A percentile compares a stretch with the other conserved stretches of the same genome.
Conservation (phyloP, 2,329 filamentous ascomycete species). For the Epichloe bromicola region DNA sequence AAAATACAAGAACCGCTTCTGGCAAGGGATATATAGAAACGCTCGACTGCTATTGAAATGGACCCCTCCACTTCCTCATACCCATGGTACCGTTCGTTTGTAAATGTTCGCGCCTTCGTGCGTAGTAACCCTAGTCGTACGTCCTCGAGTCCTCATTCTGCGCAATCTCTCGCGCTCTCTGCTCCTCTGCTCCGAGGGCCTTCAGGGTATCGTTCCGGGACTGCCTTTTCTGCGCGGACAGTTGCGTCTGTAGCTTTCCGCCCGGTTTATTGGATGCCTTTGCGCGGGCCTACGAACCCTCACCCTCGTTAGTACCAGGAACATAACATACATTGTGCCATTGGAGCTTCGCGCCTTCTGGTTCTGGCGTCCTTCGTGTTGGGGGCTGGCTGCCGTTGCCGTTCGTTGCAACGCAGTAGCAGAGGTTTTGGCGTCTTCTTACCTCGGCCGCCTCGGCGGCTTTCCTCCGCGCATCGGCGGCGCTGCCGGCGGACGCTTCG, state of each 20-base stretch:
- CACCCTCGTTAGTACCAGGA: neutral
- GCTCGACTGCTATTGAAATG: no score
- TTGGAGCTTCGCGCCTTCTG: no score
- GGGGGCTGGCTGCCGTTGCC: neutral
- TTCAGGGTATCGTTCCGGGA: slow-evolving; percentile 55
- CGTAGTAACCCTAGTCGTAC: slow-evolving; percentile 16
- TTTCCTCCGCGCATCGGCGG: slow-evolving; percentile 47
- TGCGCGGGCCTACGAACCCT: slow-evolving; percentile 47
- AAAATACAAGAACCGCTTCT: no score
- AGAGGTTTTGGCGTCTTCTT: slow-evolving; percentile 3
- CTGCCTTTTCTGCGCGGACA: slow-evolving; percentile 65
- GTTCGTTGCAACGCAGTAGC: no score
- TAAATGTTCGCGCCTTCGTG: neutral
- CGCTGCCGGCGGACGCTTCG: slow-evolving; percentile 11
- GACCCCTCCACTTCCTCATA: no score
- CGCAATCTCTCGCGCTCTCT: slow-evolving; percentile 55
- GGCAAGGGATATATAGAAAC: no score
- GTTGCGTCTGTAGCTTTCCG: slow-evolving; percentile 56
- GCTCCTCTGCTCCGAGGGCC: slow-evolving; percentile 53
- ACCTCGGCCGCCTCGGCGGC: slow-evolving; percentile 82
- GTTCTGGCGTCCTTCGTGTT: neutral
- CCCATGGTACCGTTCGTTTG: no score
- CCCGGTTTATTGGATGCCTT: slow-evolving; percentile 38
- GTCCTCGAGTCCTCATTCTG: slow-evolving; percentile 28
- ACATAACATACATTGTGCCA: no score